Conservation (phyloP, 306 rosid species). For the Rosa persica region DNA sequence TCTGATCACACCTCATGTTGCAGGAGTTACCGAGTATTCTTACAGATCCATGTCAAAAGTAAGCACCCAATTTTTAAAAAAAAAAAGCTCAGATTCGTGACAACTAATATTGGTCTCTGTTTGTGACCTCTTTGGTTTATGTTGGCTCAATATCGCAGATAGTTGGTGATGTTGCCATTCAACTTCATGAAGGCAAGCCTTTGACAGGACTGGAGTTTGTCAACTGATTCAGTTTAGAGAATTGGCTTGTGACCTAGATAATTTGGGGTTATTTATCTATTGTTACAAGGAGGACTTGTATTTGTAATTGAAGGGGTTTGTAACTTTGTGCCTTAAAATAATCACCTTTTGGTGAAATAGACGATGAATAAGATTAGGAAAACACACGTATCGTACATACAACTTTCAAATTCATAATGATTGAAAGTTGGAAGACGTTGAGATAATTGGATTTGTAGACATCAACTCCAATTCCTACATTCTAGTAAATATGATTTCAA, state of each 20-base stretch:
- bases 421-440: too few species aligned
- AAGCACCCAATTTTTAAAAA: not conserved
- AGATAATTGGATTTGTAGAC: too few species aligned
- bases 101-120: not conserved
- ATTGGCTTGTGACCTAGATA: not conserved
- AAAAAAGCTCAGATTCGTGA: too few species aligned
- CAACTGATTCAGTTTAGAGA: slow-evolving; percentile 40
- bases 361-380: too few species aligned
- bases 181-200: slow-evolving; percentile 66
- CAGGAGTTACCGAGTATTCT: slow-evolving; percentile 78
- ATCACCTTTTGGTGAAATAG: not conserved
- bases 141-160: slow-evolving; percentile 37
- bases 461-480: too few species aligned
- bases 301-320: not conserved
- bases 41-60: slow-evolving; percentile 90
- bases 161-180: slow-evolving; percentile 78
- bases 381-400: too few species aligned
- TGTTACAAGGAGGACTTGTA: not conserved
- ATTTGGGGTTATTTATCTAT: not conserved
- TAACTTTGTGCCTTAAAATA: too few species aligned
- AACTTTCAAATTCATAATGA: too few species aligned
- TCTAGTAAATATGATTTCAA: too few species aligned
- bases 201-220: slow-evolving; percentile 73
- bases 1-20: slow-evolving; percentile 84
- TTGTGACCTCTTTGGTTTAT: not conserved